Percentiles rank a stretch among this genome's conserved stretches.
Conservation (phyloP, 768 basidiomycete genomes). For the Boletus sensibilis region DNA sequence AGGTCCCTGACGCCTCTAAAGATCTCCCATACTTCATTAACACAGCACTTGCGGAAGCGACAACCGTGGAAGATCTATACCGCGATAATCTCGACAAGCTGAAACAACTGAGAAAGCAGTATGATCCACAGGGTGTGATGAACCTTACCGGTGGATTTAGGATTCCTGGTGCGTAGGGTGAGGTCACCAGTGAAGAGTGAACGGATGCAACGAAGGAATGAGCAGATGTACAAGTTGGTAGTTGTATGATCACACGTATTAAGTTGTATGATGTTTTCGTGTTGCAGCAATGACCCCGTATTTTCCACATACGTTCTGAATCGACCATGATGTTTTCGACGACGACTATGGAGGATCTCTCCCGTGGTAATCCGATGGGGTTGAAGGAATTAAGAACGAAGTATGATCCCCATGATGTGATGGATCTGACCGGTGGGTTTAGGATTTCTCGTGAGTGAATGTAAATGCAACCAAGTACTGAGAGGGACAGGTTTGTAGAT, state of each 20-base stretch:
- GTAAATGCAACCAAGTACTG: too few relatives aligned
- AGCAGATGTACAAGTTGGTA: not conserved
- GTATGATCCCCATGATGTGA: not conserved
- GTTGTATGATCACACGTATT: not conserved
- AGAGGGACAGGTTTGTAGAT: not conserved
- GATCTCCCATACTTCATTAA: slow-evolving; percentile 12
- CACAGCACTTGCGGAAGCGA: slow-evolving; percentile 4
- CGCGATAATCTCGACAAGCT: not conserved
- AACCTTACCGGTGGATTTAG: slow-evolving; percentile 6
- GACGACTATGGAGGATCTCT: slow-evolving; percentile 6
- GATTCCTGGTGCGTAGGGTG: slow-evolving; percentile 1
- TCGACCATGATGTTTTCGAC: too few relatives aligned
- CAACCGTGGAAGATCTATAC: slow-evolving; percentile 11
- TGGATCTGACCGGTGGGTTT: too few relatives aligned
- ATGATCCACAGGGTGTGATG: not conserved
- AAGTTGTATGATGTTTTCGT: not conserved
- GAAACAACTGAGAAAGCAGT: not conserved
- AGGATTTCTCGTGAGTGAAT: too few relatives aligned
- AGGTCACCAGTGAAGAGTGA: not conserved
- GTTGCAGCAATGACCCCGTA: too few relatives aligned
- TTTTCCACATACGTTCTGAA: too few relatives aligned
- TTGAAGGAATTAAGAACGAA: not conserved
- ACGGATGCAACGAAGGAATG: not conserved
- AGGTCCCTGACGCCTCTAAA: not conserved
- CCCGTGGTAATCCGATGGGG: not conserved